Evolutionary conservation across 2,329 filamentous ascomycete species (phyloP), one percentile per base, ranked within the genome.

Genomic region (Exserohilum rostratum): DNA sequence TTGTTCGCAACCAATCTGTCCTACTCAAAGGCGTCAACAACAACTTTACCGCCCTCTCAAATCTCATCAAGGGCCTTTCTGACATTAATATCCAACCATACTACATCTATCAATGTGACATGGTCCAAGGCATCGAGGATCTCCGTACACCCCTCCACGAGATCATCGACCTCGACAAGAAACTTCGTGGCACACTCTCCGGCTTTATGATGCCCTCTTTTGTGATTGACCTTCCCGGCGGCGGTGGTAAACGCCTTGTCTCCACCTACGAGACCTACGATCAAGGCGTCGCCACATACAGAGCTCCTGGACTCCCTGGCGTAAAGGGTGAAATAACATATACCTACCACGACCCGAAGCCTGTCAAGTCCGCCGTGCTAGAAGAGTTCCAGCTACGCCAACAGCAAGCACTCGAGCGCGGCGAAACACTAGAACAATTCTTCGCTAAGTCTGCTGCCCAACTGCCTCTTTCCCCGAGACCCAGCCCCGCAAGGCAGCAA

Each of bases 101-200:
- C 69, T 88, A 88, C 62, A 81, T 88, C 46, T 88, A 88, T 69
- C 85, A 87, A 65, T 83, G 82, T 42, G 86, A 88, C 67, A 84
- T 88, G 80, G 83, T 87, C 7, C 71, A 77, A 25, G 82, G 80
- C 39, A 78, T 85, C 2, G 86, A 88, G 73, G 85, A 88, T 62
- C 76, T 87, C 18, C 82, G 86, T 6, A 88, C 85, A 0, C 84
- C 85, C 2, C 77, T 88, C 10, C 77, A 78, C 38, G 84, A 81
- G 2, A 85, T 86, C 42, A 77, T 87, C 13, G 74, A 84, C 15
- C 74, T 88, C 0, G 85, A 88, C 68, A 76, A 79, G 18, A 68
- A 83, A 37, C 78, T 88, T 49, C 82, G 83, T 10, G 86, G 85
- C 27, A 83, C 80, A 0, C 83, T 87, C 39, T 85, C 84, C 0